Percentiles rank a stretch among this genome's conserved stretches.
Evolutionary conservation across 2,329 filamentous ascomycete species (phyloP).

Genomic region (Xylariaceae sp.): DNA sequence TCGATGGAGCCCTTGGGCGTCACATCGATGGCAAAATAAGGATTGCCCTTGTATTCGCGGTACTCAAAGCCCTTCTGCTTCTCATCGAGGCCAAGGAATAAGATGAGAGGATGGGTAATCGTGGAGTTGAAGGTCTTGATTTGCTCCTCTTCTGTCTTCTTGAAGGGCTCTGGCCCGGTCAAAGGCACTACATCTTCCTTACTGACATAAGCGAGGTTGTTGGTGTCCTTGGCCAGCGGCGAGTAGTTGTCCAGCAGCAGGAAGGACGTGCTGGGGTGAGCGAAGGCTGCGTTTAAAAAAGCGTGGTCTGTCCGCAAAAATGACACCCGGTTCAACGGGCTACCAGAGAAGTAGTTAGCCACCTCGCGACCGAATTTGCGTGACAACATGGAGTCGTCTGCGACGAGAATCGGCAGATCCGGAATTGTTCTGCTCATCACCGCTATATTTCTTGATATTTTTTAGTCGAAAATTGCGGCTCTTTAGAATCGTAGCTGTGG

Average conservation of each 20-base stretch:
- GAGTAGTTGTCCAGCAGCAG: constrained; percentile 79
- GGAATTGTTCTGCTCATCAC: constrained; percentile 46
- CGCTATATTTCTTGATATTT: neutral
- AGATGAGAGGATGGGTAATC: constrained; percentile 69
- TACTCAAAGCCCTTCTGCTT: constrained; percentile 59
- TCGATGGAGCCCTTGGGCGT: constrained; percentile 71
- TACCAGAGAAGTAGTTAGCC: constrained; percentile 84
- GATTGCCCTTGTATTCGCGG: constrained; percentile 76
- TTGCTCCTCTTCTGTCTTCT: constrained; percentile 72
- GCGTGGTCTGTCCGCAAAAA: constrained; percentile 73
- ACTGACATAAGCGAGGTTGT: constrained; percentile 70
- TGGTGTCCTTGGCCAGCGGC: constrained; percentile 68
- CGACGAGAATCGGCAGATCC: constrained; percentile 50
- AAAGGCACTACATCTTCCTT: constrained; percentile 73
- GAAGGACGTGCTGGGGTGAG: constrained; percentile 71
- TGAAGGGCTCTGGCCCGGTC: constrained; percentile 75
- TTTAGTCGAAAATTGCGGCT: neutral
- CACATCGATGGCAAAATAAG: constrained; percentile 90
- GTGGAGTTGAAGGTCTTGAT: constrained; percentile 77
- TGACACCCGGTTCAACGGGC: constrained; percentile 77
- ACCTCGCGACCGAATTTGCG: constrained; percentile 80
- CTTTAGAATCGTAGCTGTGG: neutral
- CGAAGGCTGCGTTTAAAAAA: constrained; percentile 73
- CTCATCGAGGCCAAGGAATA: constrained; percentile 88
- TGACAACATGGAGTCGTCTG: constrained; percentile 70